Evolutionary conservation across 129 eudicot genomes (phyloP).

Genomic region (Artemisia argyi): DNA sequence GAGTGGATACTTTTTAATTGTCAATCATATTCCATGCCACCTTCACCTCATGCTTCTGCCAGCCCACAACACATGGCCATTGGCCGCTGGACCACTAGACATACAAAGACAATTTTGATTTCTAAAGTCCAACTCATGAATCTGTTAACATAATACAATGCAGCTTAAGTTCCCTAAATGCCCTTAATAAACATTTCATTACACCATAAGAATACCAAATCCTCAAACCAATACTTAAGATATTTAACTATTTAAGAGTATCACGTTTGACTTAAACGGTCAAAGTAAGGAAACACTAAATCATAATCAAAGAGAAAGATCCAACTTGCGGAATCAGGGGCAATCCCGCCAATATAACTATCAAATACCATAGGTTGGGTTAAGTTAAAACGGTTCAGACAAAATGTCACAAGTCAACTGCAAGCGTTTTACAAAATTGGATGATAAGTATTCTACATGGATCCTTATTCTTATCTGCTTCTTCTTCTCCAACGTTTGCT

Average conservation of each 20-base stretch:
- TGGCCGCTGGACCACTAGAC: neutral
- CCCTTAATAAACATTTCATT: neutral
- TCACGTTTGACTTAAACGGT: neutral
- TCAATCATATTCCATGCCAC: neutral
- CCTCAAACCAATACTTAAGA: neutral
- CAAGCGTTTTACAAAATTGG: neutral
- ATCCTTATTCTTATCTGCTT: slow-evolving; percentile 23
- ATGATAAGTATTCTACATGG: neutral
- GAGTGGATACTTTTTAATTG: neutral
- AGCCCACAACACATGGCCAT: neutral
- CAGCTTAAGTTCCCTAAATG: neutral
- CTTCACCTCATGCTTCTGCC: neutral
- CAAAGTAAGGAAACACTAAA: neutral
- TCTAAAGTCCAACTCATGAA: neutral
- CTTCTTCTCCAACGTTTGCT: neutral
- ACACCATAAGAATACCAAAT: neutral
- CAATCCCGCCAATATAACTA: neutral
- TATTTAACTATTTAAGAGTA: neutral
- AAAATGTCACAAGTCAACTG: neutral
- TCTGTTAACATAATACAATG: neutral
- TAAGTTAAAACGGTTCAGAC: neutral
- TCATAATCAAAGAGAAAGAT: neutral
- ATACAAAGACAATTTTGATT: neutral
- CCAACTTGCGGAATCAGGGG: neutral
- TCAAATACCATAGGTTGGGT: neutral